Conservation (phyloP, 2,329 filamentous ascomycete genomes). For the Aureobasidium sp. region DNA sequence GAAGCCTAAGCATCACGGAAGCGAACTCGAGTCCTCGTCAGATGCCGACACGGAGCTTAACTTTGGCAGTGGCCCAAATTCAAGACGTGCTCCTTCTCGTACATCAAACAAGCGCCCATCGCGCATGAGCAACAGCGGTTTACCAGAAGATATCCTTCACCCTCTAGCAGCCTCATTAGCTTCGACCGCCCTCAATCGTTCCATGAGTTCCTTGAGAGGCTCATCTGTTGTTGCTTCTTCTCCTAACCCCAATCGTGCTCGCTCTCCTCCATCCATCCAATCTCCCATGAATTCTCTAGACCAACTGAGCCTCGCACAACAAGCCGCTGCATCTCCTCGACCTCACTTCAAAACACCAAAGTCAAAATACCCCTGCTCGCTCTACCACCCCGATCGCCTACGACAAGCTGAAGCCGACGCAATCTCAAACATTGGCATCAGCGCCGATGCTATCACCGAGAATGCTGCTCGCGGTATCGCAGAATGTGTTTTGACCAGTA, state of each 20-base stretch:
- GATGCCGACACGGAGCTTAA: constrained; percentile 31
- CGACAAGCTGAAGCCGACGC: constrained; percentile 94
- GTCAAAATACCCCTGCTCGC: constrained; percentile 49
- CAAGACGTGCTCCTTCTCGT: constrained; percentile 32
- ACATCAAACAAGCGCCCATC: constrained; percentile 33
- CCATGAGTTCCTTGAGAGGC: constrained; percentile 30
- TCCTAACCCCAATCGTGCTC: constrained; percentile 24
- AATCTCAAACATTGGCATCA: constrained; percentile 76
- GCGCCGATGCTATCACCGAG: constrained; percentile 84
- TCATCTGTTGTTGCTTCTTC: constrained; percentile 22
- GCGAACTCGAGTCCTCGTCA: constrained; percentile 26
- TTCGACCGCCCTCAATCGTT: constrained; percentile 26
- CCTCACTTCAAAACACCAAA: constrained; percentile 45
- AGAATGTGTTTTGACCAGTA: constrained; percentile 59
- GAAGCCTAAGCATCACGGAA: constrained; percentile 23
- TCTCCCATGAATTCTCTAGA: constrained; percentile 19
- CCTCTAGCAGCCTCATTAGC: constrained; percentile 24
- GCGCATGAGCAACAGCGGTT: constrained; percentile 27
- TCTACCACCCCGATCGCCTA: constrained; percentile 54
- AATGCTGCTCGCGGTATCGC: constrained; percentile 85
- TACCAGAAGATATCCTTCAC: constrained; percentile 31
- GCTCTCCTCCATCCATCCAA: constrained; percentile 25
- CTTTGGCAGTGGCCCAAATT: constrained; percentile 27
- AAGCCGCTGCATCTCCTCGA: constrained; percentile 6
- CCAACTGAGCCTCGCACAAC: constrained; percentile 20